phyloP scores from a whole-genome alignment of 2,329 filamentous ascomycete species.

The Colletotrichum orchidophilum region DNA sequence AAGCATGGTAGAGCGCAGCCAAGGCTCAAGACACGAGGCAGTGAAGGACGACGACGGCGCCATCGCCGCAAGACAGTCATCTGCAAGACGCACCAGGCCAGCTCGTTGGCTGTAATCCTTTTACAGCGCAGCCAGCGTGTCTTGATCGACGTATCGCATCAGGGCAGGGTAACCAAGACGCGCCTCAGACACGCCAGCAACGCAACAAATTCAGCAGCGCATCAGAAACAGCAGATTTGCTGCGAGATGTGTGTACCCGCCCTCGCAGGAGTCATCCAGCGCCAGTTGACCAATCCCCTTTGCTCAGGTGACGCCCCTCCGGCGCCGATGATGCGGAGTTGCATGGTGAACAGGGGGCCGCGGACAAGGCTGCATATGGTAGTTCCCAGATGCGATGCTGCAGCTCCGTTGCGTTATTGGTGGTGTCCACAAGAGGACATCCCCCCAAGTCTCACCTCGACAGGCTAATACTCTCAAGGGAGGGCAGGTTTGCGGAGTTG shows the following conservation, averaged over 20 bases:
- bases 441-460: conserved; percentile 19
- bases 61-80: conserved; percentile 8
- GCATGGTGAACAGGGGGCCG: conserved; percentile 26
- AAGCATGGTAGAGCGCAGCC: background rate
- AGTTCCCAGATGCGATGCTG: conserved; percentile 26
- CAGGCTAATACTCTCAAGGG: conserved; percentile 2
- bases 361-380: conserved; percentile 32
- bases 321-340: conserved; percentile 34
- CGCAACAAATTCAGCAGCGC: conserved; percentile 13
- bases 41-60: background rate
- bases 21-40: background rate
- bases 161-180: conserved; percentile 12
- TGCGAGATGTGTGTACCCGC: conserved; percentile 33
- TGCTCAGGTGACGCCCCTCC: conserved; percentile 28
- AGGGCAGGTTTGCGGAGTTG: conserved; percentile 6
- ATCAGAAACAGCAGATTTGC: conserved; percentile 32
- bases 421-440: background rate
- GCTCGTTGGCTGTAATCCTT: conserved; percentile 1
- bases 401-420: conserved; percentile 13
- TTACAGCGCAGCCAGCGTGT: conserved; percentile 16
- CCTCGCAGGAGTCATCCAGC: conserved; percentile 28
- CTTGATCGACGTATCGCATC: conserved; percentile 25
- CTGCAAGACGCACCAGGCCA: background rate
- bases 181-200: conserved; percentile 3
- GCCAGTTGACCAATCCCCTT: conserved; percentile 25